A percentile compares a stretch with the other conserved stretches of the same genome.
phyloP scores from a whole-genome alignment of 352 stramenopile species.

The Pythium apleroticum region DNA sequence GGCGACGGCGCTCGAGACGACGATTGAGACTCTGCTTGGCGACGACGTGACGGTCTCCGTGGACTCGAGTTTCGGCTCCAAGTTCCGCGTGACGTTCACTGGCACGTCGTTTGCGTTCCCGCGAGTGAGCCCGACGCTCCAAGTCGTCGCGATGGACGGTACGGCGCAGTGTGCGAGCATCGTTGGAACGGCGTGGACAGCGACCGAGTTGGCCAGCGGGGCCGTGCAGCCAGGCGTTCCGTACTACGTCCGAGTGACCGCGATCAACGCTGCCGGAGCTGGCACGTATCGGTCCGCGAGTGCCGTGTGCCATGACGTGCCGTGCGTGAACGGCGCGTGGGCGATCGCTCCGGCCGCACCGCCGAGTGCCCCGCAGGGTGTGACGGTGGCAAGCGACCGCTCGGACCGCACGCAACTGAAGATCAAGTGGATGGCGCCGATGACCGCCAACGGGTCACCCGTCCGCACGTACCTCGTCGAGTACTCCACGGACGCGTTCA shows the following conservation, averaged over 20 bases:
- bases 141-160: slow-evolving; percentile 50
- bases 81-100: slow-evolving; percentile 90
- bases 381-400: slow-evolving; percentile 81
- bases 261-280: slow-evolving; percentile 85
- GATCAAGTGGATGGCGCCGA: slow-evolving; percentile 81
- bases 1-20: slow-evolving; percentile 29
- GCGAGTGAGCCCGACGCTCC: slow-evolving; percentile 29
- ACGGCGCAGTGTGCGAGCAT: slow-evolving; percentile 55
- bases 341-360: slow-evolving; percentile 57
- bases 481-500: slow-evolving; percentile 70
- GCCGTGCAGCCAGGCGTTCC: slow-evolving; percentile 68
- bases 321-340: slow-evolving; percentile 40
- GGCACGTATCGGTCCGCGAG: slow-evolving; percentile 52
- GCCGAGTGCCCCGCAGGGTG: slow-evolving; percentile 67
- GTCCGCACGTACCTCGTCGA: slow-evolving; percentile 85
- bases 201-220: slow-evolving; percentile 78
- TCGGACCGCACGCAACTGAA: slow-evolving; percentile 75
- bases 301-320: slow-evolving; percentile 49
- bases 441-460: slow-evolving; percentile 59
- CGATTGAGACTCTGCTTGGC: slow-evolving; percentile 43
- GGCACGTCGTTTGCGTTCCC: slow-evolving; percentile 61
- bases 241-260: slow-evolving; percentile 91
- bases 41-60: slow-evolving; percentile 65
- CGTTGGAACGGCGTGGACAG: slow-evolving; percentile 58
- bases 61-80: slow-evolving; percentile 47